These are phyloP conservation scores for Pochonia chlamydosporia DNA, from an alignment of 2,329 filamentous ascomycete genomes.

Conservation along the genomic window DNA sequence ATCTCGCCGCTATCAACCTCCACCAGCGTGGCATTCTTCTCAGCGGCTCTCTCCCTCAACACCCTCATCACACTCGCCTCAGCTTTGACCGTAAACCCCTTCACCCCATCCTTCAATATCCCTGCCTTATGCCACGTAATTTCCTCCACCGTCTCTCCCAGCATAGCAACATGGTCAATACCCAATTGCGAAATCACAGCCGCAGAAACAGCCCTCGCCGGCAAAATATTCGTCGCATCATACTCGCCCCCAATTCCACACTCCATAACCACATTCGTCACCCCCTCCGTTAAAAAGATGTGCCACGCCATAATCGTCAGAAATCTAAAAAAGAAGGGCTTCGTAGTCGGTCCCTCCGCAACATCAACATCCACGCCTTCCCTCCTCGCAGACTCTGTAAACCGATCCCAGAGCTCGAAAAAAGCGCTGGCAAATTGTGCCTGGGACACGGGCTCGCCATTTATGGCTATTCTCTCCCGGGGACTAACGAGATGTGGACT, in stretches of 20 bases:
- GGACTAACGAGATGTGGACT: constrained; percentile 81
- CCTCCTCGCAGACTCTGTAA: constrained; percentile 33
- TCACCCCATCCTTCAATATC: constrained; percentile 64
- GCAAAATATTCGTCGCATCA: constrained; percentile 84
- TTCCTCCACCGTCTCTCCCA: constrained; percentile 71
- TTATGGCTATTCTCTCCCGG: constrained; percentile 77
- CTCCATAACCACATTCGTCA: constrained; percentile 78
- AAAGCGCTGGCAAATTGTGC: constrained; percentile 70
- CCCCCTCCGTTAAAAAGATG: constrained; percentile 68
- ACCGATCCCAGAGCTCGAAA: constrained; percentile 74
- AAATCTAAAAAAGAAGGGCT: constrained; percentile 90
- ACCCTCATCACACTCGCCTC: constrained; percentile 38
- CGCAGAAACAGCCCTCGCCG: constrained; percentile 55
- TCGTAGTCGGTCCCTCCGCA: constrained; percentile 52
- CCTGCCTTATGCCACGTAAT: constrained; percentile 92
- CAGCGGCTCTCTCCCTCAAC: constrained; percentile 51
- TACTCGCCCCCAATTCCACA: constrained; percentile 93
- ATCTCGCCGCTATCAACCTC: constrained; percentile 35
- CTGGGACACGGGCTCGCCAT: constrained; percentile 64
- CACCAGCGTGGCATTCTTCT: constrained; percentile 43
- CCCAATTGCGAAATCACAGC: constrained; percentile 75
- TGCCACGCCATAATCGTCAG: constrained; percentile 86
- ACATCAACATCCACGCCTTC: constrained; percentile 32
- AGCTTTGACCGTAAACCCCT: constrained; percentile 27
- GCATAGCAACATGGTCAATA: constrained; percentile 76